phyloP scores from a whole-genome alignment of 495 filamentous ascomycete species.

The Hamigera avellanea region DNA sequence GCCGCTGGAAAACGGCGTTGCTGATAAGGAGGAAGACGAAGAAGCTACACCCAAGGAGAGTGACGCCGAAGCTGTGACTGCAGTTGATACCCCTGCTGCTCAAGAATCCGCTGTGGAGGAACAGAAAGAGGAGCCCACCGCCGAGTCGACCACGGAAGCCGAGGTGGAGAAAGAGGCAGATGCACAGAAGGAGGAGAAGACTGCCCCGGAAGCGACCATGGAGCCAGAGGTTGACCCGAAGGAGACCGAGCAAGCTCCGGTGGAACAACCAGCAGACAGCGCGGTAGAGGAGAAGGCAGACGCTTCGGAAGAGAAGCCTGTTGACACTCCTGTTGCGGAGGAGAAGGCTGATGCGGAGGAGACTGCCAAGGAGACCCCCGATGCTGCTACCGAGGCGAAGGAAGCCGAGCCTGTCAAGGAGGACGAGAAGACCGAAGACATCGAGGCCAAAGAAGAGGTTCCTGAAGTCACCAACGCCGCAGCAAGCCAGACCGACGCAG shows the following conservation, averaged over 20 bases:
- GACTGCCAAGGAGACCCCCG: conserved; percentile 6
- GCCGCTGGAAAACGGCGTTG: conserved; percentile 4
- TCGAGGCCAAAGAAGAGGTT: conserved; percentile 1
- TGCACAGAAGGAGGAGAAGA: conserved; percentile 2
- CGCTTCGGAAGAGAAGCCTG: no score
- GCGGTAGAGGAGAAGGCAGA: no score
- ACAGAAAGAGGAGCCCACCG: no score
- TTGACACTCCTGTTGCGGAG: neutral
- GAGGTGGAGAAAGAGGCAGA: conserved; percentile 1
- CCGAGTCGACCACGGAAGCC: conserved; percentile 5
- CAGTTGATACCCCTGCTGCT: conserved; percentile 1
- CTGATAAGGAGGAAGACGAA: conserved; percentile 1
- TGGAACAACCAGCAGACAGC: no score
- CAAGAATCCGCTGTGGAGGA: no score
- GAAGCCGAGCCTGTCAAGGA: conserved; percentile 1
- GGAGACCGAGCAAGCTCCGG: no score
- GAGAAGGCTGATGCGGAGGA: conserved; percentile 6
- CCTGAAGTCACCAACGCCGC: neutral
- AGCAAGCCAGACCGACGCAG: neutral
- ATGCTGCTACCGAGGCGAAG: conserved; percentile 1
- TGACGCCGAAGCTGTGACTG: conserved; percentile 1
- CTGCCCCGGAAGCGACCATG: neutral
- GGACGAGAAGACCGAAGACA: neutral
- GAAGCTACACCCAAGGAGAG: conserved; percentile 1
- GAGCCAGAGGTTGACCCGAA: conserved; percentile 5